Base-by-base conservation (phyloP, 352 stramenopile species). In the Halophytophthora polymorphica region DNA sequence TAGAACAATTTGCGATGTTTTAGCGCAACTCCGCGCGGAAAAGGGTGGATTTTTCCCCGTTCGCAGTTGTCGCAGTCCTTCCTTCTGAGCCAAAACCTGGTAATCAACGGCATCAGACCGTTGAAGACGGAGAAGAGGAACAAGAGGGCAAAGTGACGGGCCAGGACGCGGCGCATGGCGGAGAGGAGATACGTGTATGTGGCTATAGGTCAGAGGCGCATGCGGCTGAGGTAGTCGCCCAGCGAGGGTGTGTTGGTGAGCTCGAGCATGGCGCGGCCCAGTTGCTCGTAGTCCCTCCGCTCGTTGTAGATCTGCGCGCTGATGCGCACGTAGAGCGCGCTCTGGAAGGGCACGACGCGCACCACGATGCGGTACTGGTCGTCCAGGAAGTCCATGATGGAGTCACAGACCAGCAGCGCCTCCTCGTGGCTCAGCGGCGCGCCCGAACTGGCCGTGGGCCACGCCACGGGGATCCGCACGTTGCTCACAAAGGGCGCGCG, bases 301-400 rank as follows among this genome's bases (percentile, higher is more conserved):
- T 93, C 83, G 55, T 90, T 91, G 69, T 91, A 93, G 45, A 91
- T 90, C 63, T 93, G 83, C 40, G 80, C 77, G 40, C 80, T 91
- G 61, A 93, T 88, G 53, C 80, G 78, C 41, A 84, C 78, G 66
- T 88, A 91, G 18, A 91, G 67, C 10, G 71, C 67, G 44, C 53
- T 59, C 58, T 91, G 78, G 63, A 93, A 84, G 10, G 76, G 71
- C 47, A 72, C 58, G 18, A 91, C 73, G 33, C 79, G 77, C 48
- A 89, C 79, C 21, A 85, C 75, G 33, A 93, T 67, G 21, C 71
- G 70, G 51, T 81, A 93, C 14, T 74, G 75, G 53, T 93, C 83
- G 43, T 75, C 66, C 38, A 93, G 50, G 18, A 91, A 68, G 60
- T 93, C 79, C 77, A 90, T 90, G 60, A 91, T 85, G 35, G 70